These are phyloP conservation scores for Plasmodium falciparum DNA, from an alignment of 169 alveolate genomes.

Conservation along the genomic window DNA sequence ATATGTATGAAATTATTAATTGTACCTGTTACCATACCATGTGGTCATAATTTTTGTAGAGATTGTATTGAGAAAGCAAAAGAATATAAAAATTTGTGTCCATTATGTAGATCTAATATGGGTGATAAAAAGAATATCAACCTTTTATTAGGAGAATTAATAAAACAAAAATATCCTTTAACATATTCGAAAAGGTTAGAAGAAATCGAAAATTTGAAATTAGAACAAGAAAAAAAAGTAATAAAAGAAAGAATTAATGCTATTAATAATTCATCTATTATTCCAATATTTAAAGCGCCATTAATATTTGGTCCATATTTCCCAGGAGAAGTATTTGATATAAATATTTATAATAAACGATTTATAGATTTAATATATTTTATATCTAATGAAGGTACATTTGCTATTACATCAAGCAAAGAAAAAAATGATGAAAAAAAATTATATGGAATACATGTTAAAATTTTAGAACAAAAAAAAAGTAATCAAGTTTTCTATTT, in stretches of 20 bases:
- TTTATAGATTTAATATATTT: slow-evolving; percentile 53
- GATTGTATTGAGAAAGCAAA: slow-evolving; percentile 85
- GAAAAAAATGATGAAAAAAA: slow-evolving; percentile 15
- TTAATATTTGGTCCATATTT: slow-evolving; percentile 48
- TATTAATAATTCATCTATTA: slow-evolving; percentile 57
- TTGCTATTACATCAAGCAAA: slow-evolving; percentile 62
- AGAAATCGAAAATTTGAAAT: slow-evolving; percentile 49
- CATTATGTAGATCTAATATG: slow-evolving; percentile 78
- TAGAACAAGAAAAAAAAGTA: slow-evolving; percentile 49
- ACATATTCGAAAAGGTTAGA: slow-evolving; percentile 60
- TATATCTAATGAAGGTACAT: slow-evolving; percentile 51
- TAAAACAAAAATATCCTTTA: slow-evolving; percentile 74
- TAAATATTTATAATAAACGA: slow-evolving; percentile 32
- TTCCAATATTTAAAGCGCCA: slow-evolving; percentile 51
- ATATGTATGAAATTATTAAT: slow-evolving; percentile 84
- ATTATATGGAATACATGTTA: slow-evolving; percentile 63
- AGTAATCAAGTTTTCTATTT: slow-evolving; percentile 30
- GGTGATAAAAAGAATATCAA: slow-evolving; percentile 74
- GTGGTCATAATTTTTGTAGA: slow-evolving; percentile 88
- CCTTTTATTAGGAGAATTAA: slow-evolving; percentile 61
- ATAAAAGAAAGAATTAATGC: slow-evolving; percentile 50
- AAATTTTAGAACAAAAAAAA: slow-evolving; percentile 17
- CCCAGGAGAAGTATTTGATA: slow-evolving; percentile 57
- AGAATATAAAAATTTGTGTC: slow-evolving; percentile 71
- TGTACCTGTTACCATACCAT: slow-evolving; percentile 85